These are phyloP conservation scores for Leccinellum rugosiceps DNA, from an alignment of 768 basidiomycete genomes.

Conservation along the genomic window DNA sequence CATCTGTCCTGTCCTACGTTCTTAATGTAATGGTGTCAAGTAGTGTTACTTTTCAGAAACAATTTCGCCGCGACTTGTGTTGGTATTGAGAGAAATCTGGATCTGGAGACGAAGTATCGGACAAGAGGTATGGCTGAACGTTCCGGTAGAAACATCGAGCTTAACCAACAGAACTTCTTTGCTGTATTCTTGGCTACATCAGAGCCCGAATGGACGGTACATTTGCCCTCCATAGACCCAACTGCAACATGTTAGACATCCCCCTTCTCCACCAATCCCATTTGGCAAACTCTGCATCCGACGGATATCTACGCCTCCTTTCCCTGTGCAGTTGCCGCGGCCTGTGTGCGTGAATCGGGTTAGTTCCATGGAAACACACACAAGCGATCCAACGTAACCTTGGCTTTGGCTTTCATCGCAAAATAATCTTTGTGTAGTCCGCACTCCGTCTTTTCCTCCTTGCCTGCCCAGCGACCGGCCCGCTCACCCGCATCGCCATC, in stretches of 20 bases:
- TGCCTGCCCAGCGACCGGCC: slow-evolving; percentile 88
- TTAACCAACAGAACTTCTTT: too few relatives aligned
- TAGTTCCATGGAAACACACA: neutral
- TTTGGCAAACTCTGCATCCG: neutral
- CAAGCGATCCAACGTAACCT: slow-evolving; percentile 19
- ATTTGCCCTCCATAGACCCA: too few relatives aligned
- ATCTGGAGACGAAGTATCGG: neutral
- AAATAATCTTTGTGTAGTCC: slow-evolving; percentile 93
- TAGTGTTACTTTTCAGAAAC: slow-evolving; percentile 9
- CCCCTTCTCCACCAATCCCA: neutral
- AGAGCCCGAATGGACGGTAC: too few relatives aligned
- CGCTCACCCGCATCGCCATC: slow-evolving; percentile 73
- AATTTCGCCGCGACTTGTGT: slow-evolving; percentile 2
- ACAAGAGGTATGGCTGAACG: too few relatives aligned
- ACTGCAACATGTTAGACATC: too few relatives aligned
- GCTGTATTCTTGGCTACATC: too few relatives aligned
- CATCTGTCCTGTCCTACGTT: slow-evolving; percentile 20
- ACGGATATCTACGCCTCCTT: neutral
- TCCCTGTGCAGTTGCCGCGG: neutral
- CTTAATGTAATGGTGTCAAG: slow-evolving; percentile 20
- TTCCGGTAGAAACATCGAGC: too few relatives aligned
- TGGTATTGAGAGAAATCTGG: neutral
- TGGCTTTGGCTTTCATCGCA: slow-evolving; percentile 59
- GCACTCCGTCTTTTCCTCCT: slow-evolving; percentile 86
- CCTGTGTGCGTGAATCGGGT: neutral